Conservation (phyloP, 169 alveolate genomes). For the Fabrea salina region DNA sequence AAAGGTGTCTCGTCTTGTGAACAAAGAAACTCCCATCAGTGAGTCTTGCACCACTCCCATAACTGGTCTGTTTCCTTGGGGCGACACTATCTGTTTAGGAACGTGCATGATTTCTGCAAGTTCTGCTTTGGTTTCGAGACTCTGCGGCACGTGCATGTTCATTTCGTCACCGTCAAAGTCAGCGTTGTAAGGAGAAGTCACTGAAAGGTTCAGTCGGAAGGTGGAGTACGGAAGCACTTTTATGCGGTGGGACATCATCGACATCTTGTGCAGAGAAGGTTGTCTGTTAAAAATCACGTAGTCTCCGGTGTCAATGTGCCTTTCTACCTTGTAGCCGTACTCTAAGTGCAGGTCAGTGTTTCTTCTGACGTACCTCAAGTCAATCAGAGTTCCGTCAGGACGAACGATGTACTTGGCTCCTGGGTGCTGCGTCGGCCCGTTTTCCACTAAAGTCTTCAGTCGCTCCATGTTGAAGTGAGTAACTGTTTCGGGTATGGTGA, state of each 20-base stretch:
- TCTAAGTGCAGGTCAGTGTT: constrained; percentile 89
- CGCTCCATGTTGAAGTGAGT: constrained; percentile 94
- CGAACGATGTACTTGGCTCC: constrained; percentile 96
- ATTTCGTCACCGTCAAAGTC: constrained; percentile 99
- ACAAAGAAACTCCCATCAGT: constrained; percentile 91
- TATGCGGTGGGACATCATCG: constrained; percentile 99
- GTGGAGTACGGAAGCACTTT: constrained; percentile 98
- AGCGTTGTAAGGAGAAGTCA: constrained; percentile 99
- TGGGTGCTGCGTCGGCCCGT: constrained; percentile 98
- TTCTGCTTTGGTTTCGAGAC: constrained; percentile 98
- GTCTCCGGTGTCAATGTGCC: constrained; percentile 99
- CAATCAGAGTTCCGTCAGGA: constrained; percentile 92
- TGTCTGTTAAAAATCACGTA: constrained; percentile 98
- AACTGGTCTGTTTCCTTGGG: constrained; percentile 99
- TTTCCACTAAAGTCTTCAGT: constrained; percentile 88
- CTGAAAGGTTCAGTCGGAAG: constrained; percentile 97
- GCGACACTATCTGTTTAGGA: constrained; percentile 99
- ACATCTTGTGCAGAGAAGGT: constrained; percentile 99
- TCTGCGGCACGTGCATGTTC: constrained; percentile 99
- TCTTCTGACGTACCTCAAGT: constrained; percentile 83
- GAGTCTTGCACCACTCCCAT: constrained; percentile 99
- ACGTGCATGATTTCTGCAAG: constrained; percentile 98
- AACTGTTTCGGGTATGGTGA: constrained; percentile 98
- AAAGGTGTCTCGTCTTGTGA: constrained; percentile 96
- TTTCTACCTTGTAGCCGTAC: constrained; percentile 96